Conservation (phyloP, 305 asterid species). For the Coffea humblotiana region DNA sequence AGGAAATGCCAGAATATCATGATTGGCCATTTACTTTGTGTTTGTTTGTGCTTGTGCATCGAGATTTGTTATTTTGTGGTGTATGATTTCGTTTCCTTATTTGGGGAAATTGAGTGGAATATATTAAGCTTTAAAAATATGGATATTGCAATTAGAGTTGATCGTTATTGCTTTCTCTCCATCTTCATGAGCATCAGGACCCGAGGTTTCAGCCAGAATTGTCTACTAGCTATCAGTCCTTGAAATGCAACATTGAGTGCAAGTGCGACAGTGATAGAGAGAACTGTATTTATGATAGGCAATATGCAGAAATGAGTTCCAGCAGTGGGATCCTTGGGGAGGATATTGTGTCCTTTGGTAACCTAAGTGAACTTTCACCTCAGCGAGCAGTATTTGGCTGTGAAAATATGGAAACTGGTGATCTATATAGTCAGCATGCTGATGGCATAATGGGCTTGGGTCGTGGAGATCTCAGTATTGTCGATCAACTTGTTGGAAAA, state of each 20-base stretch:
- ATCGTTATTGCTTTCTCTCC: not conserved
- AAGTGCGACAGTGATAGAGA: slow-evolving; percentile 66
- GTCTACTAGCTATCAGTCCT: slow-evolving; percentile 74
- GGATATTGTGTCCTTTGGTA: slow-evolving; percentile 94
- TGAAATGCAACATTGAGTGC: slow-evolving; percentile 84
- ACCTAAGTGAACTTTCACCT: slow-evolving; percentile 75
- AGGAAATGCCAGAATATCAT: not conserved
- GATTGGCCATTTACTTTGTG: not conserved
- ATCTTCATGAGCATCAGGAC: slow-evolving; percentile 49
- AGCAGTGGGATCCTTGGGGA: slow-evolving; percentile 91
- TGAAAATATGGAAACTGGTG: slow-evolving; percentile 94
- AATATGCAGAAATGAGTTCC: slow-evolving; percentile 96
- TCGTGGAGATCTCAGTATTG: slow-evolving; percentile 93
- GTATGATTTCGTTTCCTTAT: not conserved
- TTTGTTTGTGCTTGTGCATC: not conserved
- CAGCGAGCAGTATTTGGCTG: slow-evolving; percentile 95
- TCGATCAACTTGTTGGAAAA: slow-evolving; percentile 92
- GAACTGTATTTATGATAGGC: slow-evolving; percentile 76
- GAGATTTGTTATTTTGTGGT: too few species aligned
- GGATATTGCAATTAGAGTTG: not conserved
- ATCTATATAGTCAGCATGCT: slow-evolving; percentile 90
- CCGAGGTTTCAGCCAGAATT: slow-evolving; percentile 83
- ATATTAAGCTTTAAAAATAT: not conserved
- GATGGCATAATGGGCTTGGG: slow-evolving; percentile 98
- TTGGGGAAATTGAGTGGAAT: not conserved